Conservation (phyloP, 2,329 filamentous ascomycete genomes). For the Nothophaeocryptopus gaeumannii region DNA sequence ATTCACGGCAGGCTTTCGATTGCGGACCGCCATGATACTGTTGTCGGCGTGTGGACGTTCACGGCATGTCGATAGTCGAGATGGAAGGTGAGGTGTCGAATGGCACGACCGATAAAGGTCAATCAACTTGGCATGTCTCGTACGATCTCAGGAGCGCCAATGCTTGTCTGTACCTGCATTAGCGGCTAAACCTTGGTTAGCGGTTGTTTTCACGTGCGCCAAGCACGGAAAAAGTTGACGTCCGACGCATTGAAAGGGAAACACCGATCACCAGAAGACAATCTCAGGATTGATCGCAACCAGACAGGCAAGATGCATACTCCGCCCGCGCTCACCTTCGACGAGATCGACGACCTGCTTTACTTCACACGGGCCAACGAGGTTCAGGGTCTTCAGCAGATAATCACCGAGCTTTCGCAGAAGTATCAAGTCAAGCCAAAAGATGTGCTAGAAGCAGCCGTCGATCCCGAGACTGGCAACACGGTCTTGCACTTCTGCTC, state of each 20-base stretch:
- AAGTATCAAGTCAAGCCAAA: slow-evolving; percentile 59
- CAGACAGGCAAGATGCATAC: slow-evolving; percentile 10
- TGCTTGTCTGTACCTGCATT: too few relatives aligned
- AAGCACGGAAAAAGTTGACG: too few relatives aligned
- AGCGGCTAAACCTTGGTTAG: too few relatives aligned
- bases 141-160: too few relatives aligned
- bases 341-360: slow-evolving; percentile 86
- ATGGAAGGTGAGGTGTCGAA: too few relatives aligned
- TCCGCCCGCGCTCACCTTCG: slow-evolving; percentile 56
- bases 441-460: slow-evolving; percentile 67
- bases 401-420: slow-evolving; percentile 59
- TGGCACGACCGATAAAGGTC: too few relatives aligned
- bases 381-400: slow-evolving; percentile 61
- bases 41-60: neutral
- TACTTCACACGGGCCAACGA: slow-evolving; percentile 83
- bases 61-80: too few relatives aligned
- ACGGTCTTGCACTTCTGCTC: slow-evolving; percentile 84
- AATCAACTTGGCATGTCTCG: too few relatives aligned
- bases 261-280: too few relatives aligned
- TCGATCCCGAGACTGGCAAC: slow-evolving; percentile 74
- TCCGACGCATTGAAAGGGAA: too few relatives aligned
- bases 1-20: slow-evolving; percentile 7
- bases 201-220: too few relatives aligned
- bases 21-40: slow-evolving; percentile 10
- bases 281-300: neutral